Evolutionary conservation across 148 eudicot species (phyloP).

Genomic region (Persicaria tinctoria): DNA sequence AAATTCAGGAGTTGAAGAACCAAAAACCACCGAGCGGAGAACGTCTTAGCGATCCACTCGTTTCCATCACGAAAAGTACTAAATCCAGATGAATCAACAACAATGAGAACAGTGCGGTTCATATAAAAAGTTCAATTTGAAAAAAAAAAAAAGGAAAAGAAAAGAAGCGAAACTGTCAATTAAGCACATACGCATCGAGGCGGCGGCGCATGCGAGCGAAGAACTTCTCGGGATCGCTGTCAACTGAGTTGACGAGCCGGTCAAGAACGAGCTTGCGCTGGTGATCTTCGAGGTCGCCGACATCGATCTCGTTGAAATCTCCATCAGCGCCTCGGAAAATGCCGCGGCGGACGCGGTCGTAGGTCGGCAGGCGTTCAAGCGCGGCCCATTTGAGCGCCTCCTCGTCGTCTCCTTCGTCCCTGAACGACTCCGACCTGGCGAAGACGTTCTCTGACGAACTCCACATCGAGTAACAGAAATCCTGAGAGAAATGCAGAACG

Average conservation of each 20-base stretch:
- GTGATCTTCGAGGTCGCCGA: slow-evolving; percentile 36
- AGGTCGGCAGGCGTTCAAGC: slow-evolving; percentile 84
- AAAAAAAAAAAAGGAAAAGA: not conserved
- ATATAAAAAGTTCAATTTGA: not conserved
- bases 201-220: slow-evolving; percentile 74
- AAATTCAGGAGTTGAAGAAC: not conserved
- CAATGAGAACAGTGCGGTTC: not conserved
- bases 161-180: not conserved
- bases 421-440: slow-evolving; percentile 57
- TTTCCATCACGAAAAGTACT: not conserved
- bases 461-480: slow-evolving; percentile 41
- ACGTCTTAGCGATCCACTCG: not conserved
- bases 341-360: slow-evolving; percentile 61
- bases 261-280: slow-evolving; percentile 69
- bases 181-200: slow-evolving; percentile 46
- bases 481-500: slow-evolving; percentile 9
- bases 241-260: slow-evolving; percentile 51
- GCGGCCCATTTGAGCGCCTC: slow-evolving; percentile 96
- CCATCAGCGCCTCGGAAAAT: slow-evolving; percentile 53
- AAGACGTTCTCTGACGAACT: slow-evolving; percentile 62
- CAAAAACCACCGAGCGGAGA: not conserved
- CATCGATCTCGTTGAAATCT: slow-evolving; percentile 57
- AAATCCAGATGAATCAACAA: not conserved
- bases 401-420: slow-evolving; percentile 65
- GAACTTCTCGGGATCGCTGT: slow-evolving; percentile 58